Evolutionary conservation across 75 land plant species (phyloP).

Genomic region (Sequoiadendron giganteum): DNA sequence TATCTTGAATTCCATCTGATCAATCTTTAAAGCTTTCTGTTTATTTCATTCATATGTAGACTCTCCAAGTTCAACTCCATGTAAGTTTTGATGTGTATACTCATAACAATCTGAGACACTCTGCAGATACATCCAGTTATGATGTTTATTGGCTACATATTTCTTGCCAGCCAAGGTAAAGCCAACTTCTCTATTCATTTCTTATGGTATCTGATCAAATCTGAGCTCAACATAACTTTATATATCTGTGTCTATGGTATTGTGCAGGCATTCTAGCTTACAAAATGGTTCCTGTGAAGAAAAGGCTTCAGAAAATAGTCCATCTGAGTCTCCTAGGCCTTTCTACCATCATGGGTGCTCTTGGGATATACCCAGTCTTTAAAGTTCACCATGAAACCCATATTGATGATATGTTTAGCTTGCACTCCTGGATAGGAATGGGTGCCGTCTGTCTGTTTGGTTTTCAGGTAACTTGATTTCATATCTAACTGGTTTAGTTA

Average conservation of each 20-base stretch:
- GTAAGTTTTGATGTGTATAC: too few species aligned
- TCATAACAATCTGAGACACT: too few species aligned
- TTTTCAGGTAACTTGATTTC: slow-evolving; percentile 38
- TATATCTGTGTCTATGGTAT: too few species aligned
- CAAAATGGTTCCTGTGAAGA: slow-evolving; percentile 47
- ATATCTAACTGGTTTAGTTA: neutral
- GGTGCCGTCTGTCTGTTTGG: slow-evolving; percentile 49
- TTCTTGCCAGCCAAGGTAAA: slow-evolving; percentile 19
- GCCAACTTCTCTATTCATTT: neutral
- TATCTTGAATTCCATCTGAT: too few species aligned
- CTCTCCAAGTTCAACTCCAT: too few species aligned
- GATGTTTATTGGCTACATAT: slow-evolving; percentile 22
- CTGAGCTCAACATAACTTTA: neutral
- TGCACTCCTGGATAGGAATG: slow-evolving; percentile 83
- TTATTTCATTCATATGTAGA: neutral
- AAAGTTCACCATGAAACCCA: slow-evolving; percentile 44
- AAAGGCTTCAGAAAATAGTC: slow-evolving; percentile 31
- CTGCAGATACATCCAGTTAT: slow-evolving; percentile 26
- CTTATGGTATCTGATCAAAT: neutral
- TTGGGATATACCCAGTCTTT: slow-evolving; percentile 62
- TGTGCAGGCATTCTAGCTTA: slow-evolving; percentile 51
- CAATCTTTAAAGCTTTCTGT: neutral
- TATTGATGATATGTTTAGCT: slow-evolving; percentile 41
- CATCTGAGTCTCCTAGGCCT: slow-evolving; percentile 50
- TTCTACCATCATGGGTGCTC: slow-evolving; percentile 42